Evolutionary conservation across 208 protist genomes (phyloP).

Genomic region (Tritrichomonas foetus): DNA sequence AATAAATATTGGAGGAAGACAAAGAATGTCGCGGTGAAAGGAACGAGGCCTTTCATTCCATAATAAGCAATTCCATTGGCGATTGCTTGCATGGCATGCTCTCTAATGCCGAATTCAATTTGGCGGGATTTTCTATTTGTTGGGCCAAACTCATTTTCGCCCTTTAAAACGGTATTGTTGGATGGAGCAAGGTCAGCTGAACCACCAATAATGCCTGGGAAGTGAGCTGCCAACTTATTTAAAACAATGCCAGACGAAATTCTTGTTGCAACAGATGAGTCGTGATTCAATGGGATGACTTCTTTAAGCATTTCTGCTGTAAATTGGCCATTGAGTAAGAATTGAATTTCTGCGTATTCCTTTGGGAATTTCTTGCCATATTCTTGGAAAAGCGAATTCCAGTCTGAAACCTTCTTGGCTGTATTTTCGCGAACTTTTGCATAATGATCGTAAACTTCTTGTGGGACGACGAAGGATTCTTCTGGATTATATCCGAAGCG

Average conservation of each 20-base stretch:
- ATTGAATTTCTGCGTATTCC: conserved; percentile 48
- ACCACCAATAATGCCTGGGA: conserved; percentile 88
- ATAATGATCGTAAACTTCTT: conserved; percentile 70
- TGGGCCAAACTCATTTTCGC: conserved; percentile 53
- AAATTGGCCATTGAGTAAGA: conserved; percentile 63
- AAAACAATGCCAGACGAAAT: not conserved
- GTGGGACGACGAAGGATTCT: conserved; percentile 76
- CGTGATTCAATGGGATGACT: conserved; percentile 67
- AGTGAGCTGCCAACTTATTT: conserved; percentile 59
- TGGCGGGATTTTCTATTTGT: conserved; percentile 45
- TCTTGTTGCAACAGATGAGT: not conserved
- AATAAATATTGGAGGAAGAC: conserved; percentile 79
- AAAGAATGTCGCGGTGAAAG: conserved; percentile 94
- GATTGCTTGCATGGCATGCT: conserved; percentile 95
- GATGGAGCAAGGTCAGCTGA: conserved; percentile 92
- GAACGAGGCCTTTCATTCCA: conserved; percentile 69
- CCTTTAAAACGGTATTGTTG: conserved; percentile 83
- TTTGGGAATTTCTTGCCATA: conserved; percentile 61
- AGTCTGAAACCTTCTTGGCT: conserved; percentile 59
- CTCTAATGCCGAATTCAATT: conserved; percentile 95
- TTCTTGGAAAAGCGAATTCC: conserved; percentile 67
- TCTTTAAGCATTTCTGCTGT: conserved; percentile 66
- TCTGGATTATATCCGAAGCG: conserved; percentile 76
- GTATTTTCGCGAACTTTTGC: conserved; percentile 53
- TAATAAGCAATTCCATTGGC: conserved; percentile 83